phyloP scores from a whole-genome alignment of 116 monocot genomes.

The Papilionanthe hybrid region DNA sequence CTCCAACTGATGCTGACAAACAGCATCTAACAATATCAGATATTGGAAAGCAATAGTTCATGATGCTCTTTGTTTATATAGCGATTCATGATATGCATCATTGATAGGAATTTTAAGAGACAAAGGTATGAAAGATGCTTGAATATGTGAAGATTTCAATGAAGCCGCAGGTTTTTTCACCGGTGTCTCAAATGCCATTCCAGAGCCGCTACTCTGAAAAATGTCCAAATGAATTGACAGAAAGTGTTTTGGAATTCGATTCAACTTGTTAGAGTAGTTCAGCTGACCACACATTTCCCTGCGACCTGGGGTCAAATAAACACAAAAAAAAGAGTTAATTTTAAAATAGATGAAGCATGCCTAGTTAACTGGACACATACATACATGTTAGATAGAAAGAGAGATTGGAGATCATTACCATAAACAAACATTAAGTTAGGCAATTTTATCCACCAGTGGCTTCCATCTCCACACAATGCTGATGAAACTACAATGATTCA shows the following conservation, averaged over 20 bases:
- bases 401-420: constrained; percentile 21
- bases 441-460: constrained; percentile 47
- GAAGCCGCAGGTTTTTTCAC: constrained; percentile 13
- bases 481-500: constrained; percentile 21
- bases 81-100: constrained; percentile 63
- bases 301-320: constrained; percentile 22
- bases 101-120: constrained; percentile 69
- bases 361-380: not conserved
- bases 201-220: constrained; percentile 24
- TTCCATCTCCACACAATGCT: constrained; percentile 31
- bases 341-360: not conserved
- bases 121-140: constrained; percentile 43
- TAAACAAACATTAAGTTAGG: constrained; percentile 28
- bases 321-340: not conserved
- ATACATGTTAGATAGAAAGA: not conserved
- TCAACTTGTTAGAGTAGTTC: constrained; percentile 22
- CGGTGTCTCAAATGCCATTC: constrained; percentile 52
- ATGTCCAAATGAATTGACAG: constrained; percentile 15
- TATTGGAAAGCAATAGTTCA: constrained; percentile 23
- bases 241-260: constrained; percentile 2
- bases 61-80: constrained; percentile 60
- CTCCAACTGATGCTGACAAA: constrained; percentile 3
- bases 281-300: constrained; percentile 31
- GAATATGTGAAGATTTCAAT: constrained; percentile 22
- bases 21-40: constrained; percentile 26